A percentile compares a stretch with the other conserved stretches of the same genome.
Conservation (phyloP, 202 grass and related monocot species). For the Setaria italica region DNA sequence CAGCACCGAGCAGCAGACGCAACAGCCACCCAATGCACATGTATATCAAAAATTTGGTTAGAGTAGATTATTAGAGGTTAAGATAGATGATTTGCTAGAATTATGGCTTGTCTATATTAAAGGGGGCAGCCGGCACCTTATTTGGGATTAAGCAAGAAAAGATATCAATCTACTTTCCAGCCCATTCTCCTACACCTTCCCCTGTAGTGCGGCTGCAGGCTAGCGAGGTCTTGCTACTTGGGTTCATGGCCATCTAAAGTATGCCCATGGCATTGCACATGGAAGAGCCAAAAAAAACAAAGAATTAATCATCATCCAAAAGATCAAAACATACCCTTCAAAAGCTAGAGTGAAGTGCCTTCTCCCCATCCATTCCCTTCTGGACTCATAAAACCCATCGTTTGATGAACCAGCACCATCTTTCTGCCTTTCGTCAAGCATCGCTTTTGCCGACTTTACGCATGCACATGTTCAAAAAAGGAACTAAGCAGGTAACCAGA, state of each 20-base stretch:
- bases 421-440: conserved; percentile 73
- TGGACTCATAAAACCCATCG: conserved; percentile 98
- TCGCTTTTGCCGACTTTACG: conserved; percentile 70
- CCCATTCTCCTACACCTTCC: not conserved
- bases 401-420: conserved; percentile 58
- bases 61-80: not conserved
- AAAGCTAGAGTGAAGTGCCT: conserved; percentile 86
- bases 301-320: conserved; percentile 30
- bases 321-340: conserved; percentile 75
- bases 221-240: not conserved
- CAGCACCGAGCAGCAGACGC: not conserved
- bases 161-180: not conserved
- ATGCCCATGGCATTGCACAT: not conserved
- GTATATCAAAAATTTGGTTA: not conserved
- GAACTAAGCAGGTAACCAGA: conserved; percentile 4
- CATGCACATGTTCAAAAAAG: conserved; percentile 46
- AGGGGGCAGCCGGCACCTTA: not conserved
- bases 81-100: not conserved
- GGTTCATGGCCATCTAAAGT: not conserved
- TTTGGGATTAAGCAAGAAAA: conserved; percentile 1
- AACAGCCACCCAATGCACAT: not conserved
- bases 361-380: conserved; percentile 99
- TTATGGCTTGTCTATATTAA: not conserved
- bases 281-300: conserved; percentile 20
- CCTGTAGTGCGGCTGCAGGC: not conserved